These are phyloP conservation scores for Debaryomyces singareniensis DNA, from an alignment of 1,139 yeast species.

Conservation along the genomic window DNA sequence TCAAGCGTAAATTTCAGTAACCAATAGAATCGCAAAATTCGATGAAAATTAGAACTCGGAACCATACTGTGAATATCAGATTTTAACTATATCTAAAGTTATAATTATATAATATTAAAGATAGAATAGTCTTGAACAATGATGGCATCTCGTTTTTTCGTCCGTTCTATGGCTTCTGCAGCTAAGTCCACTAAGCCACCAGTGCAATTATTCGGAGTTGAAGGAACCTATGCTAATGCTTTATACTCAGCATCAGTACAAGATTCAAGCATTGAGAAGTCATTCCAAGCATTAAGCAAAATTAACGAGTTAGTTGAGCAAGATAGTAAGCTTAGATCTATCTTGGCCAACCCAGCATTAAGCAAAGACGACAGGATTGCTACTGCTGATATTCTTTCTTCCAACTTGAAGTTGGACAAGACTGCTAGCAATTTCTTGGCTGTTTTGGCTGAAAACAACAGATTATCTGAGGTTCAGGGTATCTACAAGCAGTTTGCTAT, in stretches of 20 bases:
- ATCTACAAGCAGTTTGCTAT: slow-evolving; percentile 68
- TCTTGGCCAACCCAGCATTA: slow-evolving; percentile 80
- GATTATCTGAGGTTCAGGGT: slow-evolving; percentile 63
- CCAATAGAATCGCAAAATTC: slow-evolving; percentile 3
- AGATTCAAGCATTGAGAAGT: slow-evolving; percentile 68
- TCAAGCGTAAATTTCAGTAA: slow-evolving; percentile 5
- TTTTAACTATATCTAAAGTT: neutral
- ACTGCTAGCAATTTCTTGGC: slow-evolving; percentile 74
- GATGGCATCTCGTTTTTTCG: slow-evolving; percentile 63
- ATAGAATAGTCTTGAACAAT: slow-evolving; percentile 7
- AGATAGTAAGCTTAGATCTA: slow-evolving; percentile 58
- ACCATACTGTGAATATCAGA: neutral
- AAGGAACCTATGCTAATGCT: slow-evolving; percentile 96
- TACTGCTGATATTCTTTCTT: slow-evolving; percentile 57
- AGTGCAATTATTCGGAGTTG: slow-evolving; percentile 89
- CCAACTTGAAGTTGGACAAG: slow-evolving; percentile 59
- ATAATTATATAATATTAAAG: slow-evolving; percentile 2
- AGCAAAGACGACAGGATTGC: slow-evolving; percentile 66
- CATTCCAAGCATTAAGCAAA: slow-evolving; percentile 61
- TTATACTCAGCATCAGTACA: slow-evolving; percentile 88
- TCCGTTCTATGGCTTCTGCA: slow-evolving; percentile 68
- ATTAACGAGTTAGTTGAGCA: slow-evolving; percentile 49
- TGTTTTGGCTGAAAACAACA: slow-evolving; percentile 92
- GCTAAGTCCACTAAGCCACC: slow-evolving; percentile 70
- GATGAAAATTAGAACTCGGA: neutral